Base-by-base conservation (phyloP, 2,329 filamentous ascomycete species). In the Xylariaceae sp. region DNA sequence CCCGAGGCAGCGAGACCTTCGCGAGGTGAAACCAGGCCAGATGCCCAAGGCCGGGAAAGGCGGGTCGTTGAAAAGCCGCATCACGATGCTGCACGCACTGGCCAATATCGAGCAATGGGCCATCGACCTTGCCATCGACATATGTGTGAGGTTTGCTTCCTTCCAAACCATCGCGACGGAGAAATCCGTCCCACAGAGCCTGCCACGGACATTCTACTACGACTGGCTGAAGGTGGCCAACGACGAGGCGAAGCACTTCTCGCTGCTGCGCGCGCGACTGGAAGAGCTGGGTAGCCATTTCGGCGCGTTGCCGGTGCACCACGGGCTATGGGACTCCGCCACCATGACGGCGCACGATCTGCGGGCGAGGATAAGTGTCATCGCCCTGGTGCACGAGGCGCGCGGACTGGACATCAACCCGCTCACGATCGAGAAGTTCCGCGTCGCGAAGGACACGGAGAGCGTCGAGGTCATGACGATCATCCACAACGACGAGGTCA, bases 81-180 rank as follows among this genome's bases (percentile, higher is more conserved):
- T 69, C 31, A 57, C 63, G 13, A 69, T 70, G 63, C 56, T 70
- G 5, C 67, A 70, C 37, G 65, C 66, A 1, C 51, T 69, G n/a
- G 67, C 67, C 13, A 70, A 69, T 36, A 69, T 70, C 16, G 67
- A 70, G 49, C 59, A 67, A 16, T 70, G 67, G 67, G 67, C 67
- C 1, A 70, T 70, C 40, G 67, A 70, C 35, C 56, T 70, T 3
- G 67, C 67, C 8, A 63, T 70, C 17, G 67, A 70, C 48, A 69
- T 70, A 31, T 68, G 67, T 34, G 62, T 68, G 14, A 58, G 67
- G 15, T 70, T 70, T 38, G 63, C 66, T 11, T 57, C 61, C 3
- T 70, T 70, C 42, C 62, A 61, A 24, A 67, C 66, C 8, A 41
- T 50, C 8, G 44, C 41, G 3, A 40, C 46, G 5, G 33, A 41